Conservation (phyloP, 2,329 filamentous ascomycete genomes). For the Sordariomycetes sp. region DNA sequence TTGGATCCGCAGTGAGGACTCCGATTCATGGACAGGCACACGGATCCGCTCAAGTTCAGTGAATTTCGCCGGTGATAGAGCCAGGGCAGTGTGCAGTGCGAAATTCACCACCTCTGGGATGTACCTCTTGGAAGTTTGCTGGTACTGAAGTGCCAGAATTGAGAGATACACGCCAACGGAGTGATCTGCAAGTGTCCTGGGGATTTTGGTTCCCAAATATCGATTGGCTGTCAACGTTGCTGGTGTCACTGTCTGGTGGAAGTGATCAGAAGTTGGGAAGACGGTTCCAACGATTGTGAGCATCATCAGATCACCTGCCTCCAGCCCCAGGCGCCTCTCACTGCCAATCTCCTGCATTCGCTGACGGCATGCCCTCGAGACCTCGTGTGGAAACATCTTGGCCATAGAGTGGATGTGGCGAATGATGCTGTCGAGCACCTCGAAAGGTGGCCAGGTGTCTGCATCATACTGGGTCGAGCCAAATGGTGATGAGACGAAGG, state of each 20-base stretch:
- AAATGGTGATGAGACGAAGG: slow-evolving; percentile 40
- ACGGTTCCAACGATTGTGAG: slow-evolving; percentile 75
- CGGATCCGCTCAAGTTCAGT: too few species aligned
- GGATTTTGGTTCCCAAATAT: slow-evolving; percentile 71
- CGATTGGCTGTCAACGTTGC: slow-evolving; percentile 76
- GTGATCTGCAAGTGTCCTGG: slow-evolving; percentile 56
- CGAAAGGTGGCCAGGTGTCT: slow-evolving; percentile 45
- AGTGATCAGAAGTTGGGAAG: slow-evolving; percentile 94
- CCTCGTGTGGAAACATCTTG: slow-evolving; percentile 72
- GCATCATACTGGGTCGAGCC: slow-evolving; percentile 27
- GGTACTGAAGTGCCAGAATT: slow-evolving; percentile 73
- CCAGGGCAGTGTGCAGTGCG: slow-evolving; percentile 61
- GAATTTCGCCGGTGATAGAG: slow-evolving; percentile 57
- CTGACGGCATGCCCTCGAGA: slow-evolving; percentile 68
- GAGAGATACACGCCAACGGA: slow-evolving; percentile 70
- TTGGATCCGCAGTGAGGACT: slow-evolving; percentile 38
- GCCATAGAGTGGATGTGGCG: slow-evolving; percentile 90
- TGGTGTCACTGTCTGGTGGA: slow-evolving; percentile 89
- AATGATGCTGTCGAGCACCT: slow-evolving; percentile 67
- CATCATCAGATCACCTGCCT: slow-evolving; percentile 67
- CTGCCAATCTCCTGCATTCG: slow-evolving; percentile 52
- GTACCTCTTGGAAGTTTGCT: slow-evolving; percentile 75
- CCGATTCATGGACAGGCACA: slow-evolving; percentile 52
- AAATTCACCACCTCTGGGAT: slow-evolving; percentile 85
- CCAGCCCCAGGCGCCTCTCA: slow-evolving; percentile 40